Evolutionary conservation across 495 filamentous ascomycete genomes (phyloP), one percentile per base, ranked within the genome.

Genomic region (Parmelia sp.): DNA sequence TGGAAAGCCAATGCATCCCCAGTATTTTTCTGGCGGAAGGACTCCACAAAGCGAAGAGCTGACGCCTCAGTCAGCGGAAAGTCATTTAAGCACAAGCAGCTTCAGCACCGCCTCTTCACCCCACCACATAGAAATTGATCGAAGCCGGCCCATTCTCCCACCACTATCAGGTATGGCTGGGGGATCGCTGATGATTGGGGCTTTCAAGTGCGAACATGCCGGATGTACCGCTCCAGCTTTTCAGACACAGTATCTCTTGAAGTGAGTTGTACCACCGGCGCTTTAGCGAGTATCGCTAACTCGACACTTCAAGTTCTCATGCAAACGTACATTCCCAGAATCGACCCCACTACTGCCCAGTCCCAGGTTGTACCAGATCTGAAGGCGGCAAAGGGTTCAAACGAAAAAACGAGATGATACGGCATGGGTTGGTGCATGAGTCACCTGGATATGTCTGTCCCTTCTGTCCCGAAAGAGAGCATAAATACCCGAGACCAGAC

Each of bases 361-460:
- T 96, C 19, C 80, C 83, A 36, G 86, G 83, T 2, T 98, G 94
- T 74, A 77, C 89, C 27, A 84, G 94, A 39, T 86, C 84, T 10
- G 83, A 90, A 66, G 89, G 89, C 19, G 94, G 94, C 21, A 96
- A 90, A 74, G 94, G 95, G 0, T 98, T 98, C 80, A 98, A 98
- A 74, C 85, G 95, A 47, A 97, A 98, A 75, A 98, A 98, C 69
- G 95, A 98, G 77, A 97, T 98, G 95, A 96, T 97, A 65, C 83
- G 94, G 25, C 94, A 98, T 77, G 92, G 93, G 6, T 81, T 98
- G 2, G 94, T 98, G 3, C 94, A 98, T 70, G 87, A 91, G 63
- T 96, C 91, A 11, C 94, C 94, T 15, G 94, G 95, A 66, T 98
- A 98, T 73, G 87, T 97, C 40, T 98, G 95, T 75, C 94, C 94